Conservation (phyloP, 805 yeast genomes). For the Grigorovia yakushimaensis region DNA sequence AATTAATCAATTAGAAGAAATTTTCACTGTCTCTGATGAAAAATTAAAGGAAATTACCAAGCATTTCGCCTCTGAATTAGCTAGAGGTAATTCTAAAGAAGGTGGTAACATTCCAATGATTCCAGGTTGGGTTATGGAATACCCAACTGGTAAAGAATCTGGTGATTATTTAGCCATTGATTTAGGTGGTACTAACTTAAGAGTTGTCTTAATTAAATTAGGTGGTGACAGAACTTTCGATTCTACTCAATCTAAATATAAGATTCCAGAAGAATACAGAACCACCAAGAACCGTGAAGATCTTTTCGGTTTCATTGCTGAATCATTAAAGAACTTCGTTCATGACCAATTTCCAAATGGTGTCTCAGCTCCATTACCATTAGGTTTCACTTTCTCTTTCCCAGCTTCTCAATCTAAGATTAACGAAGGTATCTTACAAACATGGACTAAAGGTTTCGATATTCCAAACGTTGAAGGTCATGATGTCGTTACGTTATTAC, state of each 20-base stretch:
- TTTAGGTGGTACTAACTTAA: conserved; percentile 93
- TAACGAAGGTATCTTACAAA: conserved; percentile 77
- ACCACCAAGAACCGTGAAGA: conserved; percentile 61
- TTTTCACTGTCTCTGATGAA: conserved; percentile 52
- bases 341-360: conserved; percentile 62
- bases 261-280: conserved; percentile 69
- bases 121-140: conserved; percentile 92
- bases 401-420: conserved; percentile 80
- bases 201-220: conserved; percentile 81
- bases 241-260: conserved; percentile 76
- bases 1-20: conserved; percentile 45
- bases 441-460: conserved; percentile 98
- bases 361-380: conserved; percentile 48
- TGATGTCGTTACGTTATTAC: conserved; percentile 88
- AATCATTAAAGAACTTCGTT: conserved; percentile 62
- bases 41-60: conserved; percentile 56
- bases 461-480: conserved; percentile 88
- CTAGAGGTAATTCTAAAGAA: conserved; percentile 62
- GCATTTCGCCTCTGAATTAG: conserved; percentile 71
- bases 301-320: conserved; percentile 81
- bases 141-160: conserved; percentile 82
- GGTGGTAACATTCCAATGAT: conserved; percentile 95
- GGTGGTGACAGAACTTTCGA: conserved; percentile 80
- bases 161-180: conserved; percentile 92
- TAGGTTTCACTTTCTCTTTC: conserved; percentile 93